Percentiles rank a stretch among this genome's conserved stretches.
Conservation (phyloP, 371 early-diverging fungal genomes). For the Mortierella sp. region DNA sequence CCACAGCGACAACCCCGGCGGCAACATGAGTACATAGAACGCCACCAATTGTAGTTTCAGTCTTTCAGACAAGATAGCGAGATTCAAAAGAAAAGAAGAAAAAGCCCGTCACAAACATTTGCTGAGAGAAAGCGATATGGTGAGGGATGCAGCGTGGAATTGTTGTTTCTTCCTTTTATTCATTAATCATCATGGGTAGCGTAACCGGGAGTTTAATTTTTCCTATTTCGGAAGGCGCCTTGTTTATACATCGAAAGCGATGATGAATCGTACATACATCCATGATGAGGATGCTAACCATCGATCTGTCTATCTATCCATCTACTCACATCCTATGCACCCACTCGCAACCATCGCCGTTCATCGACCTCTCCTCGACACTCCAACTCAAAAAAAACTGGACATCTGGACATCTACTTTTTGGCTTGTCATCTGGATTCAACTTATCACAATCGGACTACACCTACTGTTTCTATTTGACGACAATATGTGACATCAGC, state of each 20-base stretch:
- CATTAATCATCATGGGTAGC: constrained; percentile 47
- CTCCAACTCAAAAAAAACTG: not conserved
- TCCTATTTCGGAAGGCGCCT: constrained; percentile 9
- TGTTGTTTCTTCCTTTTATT: constrained; percentile 34
- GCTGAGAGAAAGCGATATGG: not conserved
- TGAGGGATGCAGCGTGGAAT: not conserved
- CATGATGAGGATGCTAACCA: constrained; percentile 33
- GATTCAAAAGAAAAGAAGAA: not conserved
- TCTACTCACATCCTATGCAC: constrained; percentile 13
- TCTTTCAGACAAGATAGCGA: too few relatives aligned
- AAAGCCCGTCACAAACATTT: constrained; percentile 5
- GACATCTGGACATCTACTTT: constrained; percentile 9
- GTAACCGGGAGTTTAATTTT: constrained; percentile 22
- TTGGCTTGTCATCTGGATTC: constrained; percentile 9
- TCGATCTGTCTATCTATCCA: constrained; percentile 41
- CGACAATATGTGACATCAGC: constrained; percentile 59
- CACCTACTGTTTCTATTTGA: not conserved
- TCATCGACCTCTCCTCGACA: constrained; percentile 1
- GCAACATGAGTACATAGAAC: not conserved
- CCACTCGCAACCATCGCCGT: not conserved
- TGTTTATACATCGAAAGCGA: not conserved
- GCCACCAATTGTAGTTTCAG: not conserved
- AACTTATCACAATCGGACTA: not conserved
- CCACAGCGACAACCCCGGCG: not conserved
- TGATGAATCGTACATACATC: not conserved